phyloP scores from a whole-genome alignment of 139 green algal species.

The Chlorella sp. region DNA sequence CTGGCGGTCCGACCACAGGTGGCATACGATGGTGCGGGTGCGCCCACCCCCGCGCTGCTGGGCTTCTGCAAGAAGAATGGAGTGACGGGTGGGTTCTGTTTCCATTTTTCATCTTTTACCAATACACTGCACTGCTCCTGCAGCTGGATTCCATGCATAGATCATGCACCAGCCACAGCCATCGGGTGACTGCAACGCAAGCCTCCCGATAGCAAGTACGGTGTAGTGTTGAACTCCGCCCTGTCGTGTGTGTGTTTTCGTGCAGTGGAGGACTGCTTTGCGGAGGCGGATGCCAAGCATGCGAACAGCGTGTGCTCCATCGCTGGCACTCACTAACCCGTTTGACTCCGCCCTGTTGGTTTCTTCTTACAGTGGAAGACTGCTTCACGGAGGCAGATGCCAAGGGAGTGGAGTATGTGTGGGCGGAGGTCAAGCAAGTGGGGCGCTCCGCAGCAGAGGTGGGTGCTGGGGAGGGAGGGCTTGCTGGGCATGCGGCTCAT shows the following conservation, averaged over 20 bases:
- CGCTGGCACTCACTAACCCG: too few species aligned
- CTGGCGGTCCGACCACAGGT: slow-evolving; percentile 17
- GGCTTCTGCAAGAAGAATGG: slow-evolving; percentile 97
- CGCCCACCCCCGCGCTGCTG: slow-evolving; percentile 88
- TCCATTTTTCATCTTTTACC: too few species aligned
- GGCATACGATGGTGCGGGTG: slow-evolving; percentile 75
- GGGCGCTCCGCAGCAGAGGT: slow-evolving; percentile 66
- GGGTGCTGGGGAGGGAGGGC: too few species aligned
- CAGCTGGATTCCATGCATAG: too few species aligned
- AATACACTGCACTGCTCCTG: too few species aligned
- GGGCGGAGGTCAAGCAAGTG: slow-evolving; percentile 70
- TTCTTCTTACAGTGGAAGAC: slow-evolving; percentile 36
- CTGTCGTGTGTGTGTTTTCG: background rate
- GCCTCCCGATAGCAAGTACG: too few species aligned
- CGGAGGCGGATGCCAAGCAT: slow-evolving; percentile 65
- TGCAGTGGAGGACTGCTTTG: slow-evolving; percentile 43
- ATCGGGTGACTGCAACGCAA: too few species aligned
- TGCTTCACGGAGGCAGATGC: slow-evolving; percentile 68
- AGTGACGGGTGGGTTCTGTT: slow-evolving; percentile 56
- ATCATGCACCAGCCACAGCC: too few species aligned
- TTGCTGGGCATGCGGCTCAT: too few species aligned
- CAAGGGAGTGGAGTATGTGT: slow-evolving; percentile 96
- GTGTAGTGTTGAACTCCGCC: too few species aligned
- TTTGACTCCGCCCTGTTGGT: background rate
- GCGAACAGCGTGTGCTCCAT: too few species aligned